These are phyloP conservation scores for Cornus florida DNA, from an alignment of 148 eudicot genomes.

Conservation along the genomic window DNA sequence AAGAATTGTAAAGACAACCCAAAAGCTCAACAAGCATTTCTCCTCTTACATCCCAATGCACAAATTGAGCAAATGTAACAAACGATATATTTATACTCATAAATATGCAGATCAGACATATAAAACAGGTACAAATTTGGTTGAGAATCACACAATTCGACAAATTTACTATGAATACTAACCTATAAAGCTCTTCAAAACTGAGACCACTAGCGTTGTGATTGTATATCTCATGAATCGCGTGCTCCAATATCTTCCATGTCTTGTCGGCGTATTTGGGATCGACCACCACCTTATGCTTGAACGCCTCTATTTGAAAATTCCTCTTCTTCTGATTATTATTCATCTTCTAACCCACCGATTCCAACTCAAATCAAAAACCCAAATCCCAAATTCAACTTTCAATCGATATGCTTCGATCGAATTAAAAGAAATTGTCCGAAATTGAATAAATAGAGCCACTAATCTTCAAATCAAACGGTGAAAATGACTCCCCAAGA, in stretches of 20 bases:
- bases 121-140: too few species aligned
- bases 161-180: background rate
- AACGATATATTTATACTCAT: too few species aligned
- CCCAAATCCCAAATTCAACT: background rate
- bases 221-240: constrained; percentile 78
- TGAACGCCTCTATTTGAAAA: constrained; percentile 81
- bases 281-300: constrained; percentile 77
- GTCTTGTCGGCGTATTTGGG: constrained; percentile 82
- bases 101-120: background rate
- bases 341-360: constrained; percentile 23
- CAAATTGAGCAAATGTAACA: background rate
- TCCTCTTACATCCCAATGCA: background rate
- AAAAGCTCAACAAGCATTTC: background rate
- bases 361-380: background rate
- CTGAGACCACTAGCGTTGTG: constrained; percentile 77
- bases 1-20: background rate
- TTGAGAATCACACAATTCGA: too few species aligned
- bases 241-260: constrained; percentile 81
- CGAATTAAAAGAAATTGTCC: too few species aligned
- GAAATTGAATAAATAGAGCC: background rate
- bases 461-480: background rate
- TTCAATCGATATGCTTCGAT: background rate
- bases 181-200: constrained; percentile 86
- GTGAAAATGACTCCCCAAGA: background rate
- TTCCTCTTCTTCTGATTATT: constrained; percentile 64